A percentile compares a stretch with the other conserved stretches of the same genome.
These are phyloP conservation scores for Stachybotrys chartarum DNA, from an alignment of 2,329 filamentous ascomycete genomes.

Conservation along the genomic window DNA sequence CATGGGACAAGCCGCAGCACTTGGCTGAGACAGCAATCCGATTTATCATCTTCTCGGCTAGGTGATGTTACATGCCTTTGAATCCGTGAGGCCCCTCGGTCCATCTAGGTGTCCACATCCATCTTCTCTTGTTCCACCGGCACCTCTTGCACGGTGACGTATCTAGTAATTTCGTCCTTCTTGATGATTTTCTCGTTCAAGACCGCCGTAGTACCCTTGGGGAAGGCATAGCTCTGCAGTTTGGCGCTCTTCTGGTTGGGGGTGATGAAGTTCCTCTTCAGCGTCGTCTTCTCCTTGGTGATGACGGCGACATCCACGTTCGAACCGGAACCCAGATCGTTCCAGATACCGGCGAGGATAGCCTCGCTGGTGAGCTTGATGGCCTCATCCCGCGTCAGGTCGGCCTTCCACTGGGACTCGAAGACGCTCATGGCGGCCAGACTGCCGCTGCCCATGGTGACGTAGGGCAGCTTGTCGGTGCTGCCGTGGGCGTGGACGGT, in stretches of 20 bases:
- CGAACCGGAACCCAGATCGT: conserved; percentile 92
- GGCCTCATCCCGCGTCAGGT: conserved; percentile 72
- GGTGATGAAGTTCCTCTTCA: conserved; percentile 87
- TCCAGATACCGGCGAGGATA: conserved; percentile 96
- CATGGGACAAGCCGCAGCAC: conserved; percentile 4
- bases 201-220: conserved; percentile 86
- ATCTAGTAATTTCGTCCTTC: conserved; percentile 89
- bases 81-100: background rate
- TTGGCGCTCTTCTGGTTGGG: conserved; percentile 90
- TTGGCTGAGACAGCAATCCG: conserved; percentile 9
- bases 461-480: conserved; percentile 97
- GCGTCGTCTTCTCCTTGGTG: conserved; percentile 86
- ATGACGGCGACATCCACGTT: conserved; percentile 98
- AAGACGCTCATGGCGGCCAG: conserved; percentile 97
- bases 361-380: conserved; percentile 76
- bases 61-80: conserved; percentile 1
- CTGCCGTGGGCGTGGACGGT: conserved; percentile 97
- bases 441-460: conserved; percentile 96
- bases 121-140: conserved; percentile 62
- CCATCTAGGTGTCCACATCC: conserved; percentile 55
- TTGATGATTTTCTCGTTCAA: conserved; percentile 94
- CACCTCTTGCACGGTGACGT: conserved; percentile 85
- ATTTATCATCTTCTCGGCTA: conserved; percentile 9
- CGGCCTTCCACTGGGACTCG: conserved; percentile 87
- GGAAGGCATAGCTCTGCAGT: conserved; percentile 88